Evolutionary conservation across 139 green algal species (phyloP), one percentile per base, ranked within the genome.

Genomic region (Diplosphaera chodatii): DNA sequence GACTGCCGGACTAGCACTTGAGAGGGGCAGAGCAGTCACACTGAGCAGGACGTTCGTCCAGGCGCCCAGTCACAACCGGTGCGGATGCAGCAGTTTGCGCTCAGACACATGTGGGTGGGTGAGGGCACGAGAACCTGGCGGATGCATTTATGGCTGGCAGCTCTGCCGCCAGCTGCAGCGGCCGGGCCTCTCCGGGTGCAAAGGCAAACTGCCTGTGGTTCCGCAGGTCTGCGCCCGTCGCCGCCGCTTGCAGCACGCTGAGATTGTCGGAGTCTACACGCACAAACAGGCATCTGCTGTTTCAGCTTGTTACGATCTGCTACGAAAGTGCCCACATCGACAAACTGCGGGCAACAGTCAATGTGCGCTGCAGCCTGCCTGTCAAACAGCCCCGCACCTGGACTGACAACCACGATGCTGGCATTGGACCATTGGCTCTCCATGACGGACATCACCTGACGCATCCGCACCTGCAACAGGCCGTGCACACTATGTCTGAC

Each of bases 181-280:
- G 66, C 33, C 86, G 76, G 31, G 82, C 87, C 73, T 91, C 85
- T 0, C 86, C 87, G 1, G 87, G 84, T 40, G 31, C 29, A 55
- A 94, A 87, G 0, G 70, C 75, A 64, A 83, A 87, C 34, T 73
- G 22, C 33, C 31, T 68, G 77, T 93, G 85, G 16, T 71, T 32
- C 1, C 83, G 63, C 40, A 91, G 72, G 65, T 91, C 84, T 1
- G 85, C 33, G 0, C 88, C 89, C 27, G 91, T 66, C 30, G 90
- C 78, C 3, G 74, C 85, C 5, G 86, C 82, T 78, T 93, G 88
- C 16, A 25, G 16, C 22, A 91, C 72, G 0, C 77, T 87, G 18
- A 94, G 80, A 28, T 75, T 87, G 76, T 92, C 86, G 0, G 69
- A 84, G 78, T 94, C 90, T 21, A 87, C 87, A 1, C 80, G 59